Base-by-base conservation (phyloP, 768 basidiomycete genomes). In the Kwoniella heveanensis region DNA sequence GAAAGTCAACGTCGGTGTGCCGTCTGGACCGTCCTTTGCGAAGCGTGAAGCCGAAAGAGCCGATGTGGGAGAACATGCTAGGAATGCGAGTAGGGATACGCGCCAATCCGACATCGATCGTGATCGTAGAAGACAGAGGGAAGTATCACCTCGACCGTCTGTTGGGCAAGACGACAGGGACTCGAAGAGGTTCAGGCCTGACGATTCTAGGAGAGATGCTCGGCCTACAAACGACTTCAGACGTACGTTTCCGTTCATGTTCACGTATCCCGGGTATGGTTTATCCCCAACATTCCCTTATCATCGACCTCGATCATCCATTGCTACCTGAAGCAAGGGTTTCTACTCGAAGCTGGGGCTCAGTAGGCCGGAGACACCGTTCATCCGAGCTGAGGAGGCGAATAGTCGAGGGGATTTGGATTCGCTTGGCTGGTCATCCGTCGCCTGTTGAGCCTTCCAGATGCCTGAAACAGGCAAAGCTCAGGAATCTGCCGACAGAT, bases 191-290 rank as follows among this genome's bases (percentile, higher is more conserved):
- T 62, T 62, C 37, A 67, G 32, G 24, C 21, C 26, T 4, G 65
- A 62, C 22, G 54, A 66, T 53, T 30, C 27, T 21, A 30, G 50
- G 25, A 52, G 52, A 54, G 22, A 37, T 50, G 51, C 26, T 57
- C 26, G 39, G 15, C 39, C 39, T 10, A 3, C 48, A 7, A 46
- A 60, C 21, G 55, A 66, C 24, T 49, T 21, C 54, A 67, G 66
- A 67, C 55, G 66, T 67, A 67, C 60, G 66, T 67, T 67, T 19
- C 36, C 22, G 47, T 55, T 26, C 54, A 6, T 56, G 25, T 56
- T 13, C 25, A 19, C 27, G 27, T 15, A 6, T 13, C 6, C 6
- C 32, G 32, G 13, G 32, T 13, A n/a, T n/a, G n/a, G n/a, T 36
- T 36, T 36, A 13, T 36, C 32, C 6, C 32, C 32, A 7, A 6